A percentile compares a stretch with the other conserved stretches of the same genome.
Conservation (phyloP, 441 rosid genomes). For the Aleurites moluccanus region DNA sequence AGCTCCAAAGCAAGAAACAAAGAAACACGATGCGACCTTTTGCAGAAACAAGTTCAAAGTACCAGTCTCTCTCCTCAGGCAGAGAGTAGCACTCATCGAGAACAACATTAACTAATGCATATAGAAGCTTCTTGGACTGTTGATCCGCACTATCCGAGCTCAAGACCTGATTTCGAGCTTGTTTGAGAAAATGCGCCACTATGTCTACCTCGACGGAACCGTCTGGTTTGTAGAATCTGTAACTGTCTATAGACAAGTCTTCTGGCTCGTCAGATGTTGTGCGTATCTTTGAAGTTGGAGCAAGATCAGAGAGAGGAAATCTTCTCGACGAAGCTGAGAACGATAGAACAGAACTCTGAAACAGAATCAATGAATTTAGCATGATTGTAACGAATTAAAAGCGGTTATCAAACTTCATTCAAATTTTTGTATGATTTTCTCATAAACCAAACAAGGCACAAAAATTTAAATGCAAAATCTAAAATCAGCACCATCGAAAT, state of each 20-base stretch:
- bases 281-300: conserved; percentile 20
- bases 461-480: background rate
- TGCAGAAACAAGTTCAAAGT: conserved; percentile 11
- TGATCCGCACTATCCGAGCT: conserved; percentile 24
- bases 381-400: background rate
- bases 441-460: background rate
- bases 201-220: conserved; percentile 28
- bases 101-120: conserved; percentile 27
- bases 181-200: conserved; percentile 18
- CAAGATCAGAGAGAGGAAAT: conserved; percentile 9
- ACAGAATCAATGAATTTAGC: background rate
- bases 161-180: conserved; percentile 27
- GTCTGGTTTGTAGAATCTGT: conserved; percentile 7
- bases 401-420: background rate
- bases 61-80: conserved; percentile 33
- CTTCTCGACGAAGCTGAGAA: conserved; percentile 22
- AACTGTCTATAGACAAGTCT: background rate
- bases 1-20: conserved; percentile 27
- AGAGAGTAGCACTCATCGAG: conserved; percentile 24
- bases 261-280: background rate
- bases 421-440: background rate
- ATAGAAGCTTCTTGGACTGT: conserved; percentile 33
- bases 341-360: conserved; percentile 27
- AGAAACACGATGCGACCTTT: conserved; percentile 18
- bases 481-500: background rate